phyloP scores from a whole-genome alignment of 2,329 filamentous ascomycete species.

The Beauveria sp. region DNA sequence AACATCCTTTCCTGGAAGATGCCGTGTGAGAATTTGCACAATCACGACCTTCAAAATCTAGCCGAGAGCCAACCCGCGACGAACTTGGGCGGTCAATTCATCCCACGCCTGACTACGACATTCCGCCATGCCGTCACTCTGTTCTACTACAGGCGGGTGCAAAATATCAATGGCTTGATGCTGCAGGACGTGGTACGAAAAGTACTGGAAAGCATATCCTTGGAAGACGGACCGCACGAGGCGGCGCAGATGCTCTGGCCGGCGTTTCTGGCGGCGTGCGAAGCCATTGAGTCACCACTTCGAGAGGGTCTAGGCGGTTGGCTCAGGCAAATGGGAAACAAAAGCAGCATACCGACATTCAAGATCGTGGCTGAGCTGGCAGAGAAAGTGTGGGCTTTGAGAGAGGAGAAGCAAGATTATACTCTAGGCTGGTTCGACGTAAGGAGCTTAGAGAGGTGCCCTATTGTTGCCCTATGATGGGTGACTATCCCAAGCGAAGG shows the following conservation, averaged over 20 bases:
- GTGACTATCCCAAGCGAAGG: not conserved
- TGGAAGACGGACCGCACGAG: not conserved
- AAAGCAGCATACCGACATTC: not conserved
- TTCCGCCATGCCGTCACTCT: slow-evolving; percentile 1
- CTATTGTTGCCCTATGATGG: not conserved
- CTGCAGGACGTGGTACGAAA: not conserved
- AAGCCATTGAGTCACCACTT: not conserved
- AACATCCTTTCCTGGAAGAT: not conserved
- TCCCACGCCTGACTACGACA: not conserved
- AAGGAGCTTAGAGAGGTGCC: not conserved
- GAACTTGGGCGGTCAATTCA: not conserved
- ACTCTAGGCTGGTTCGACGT: slow-evolving; percentile 3
- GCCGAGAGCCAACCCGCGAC: not conserved
- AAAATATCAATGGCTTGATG: slow-evolving; percentile 7
- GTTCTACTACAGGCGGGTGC: slow-evolving; percentile 4
- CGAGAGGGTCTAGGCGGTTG: not conserved
- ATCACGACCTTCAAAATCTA: no score
- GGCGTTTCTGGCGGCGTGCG: not conserved
- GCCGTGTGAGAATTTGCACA: not conserved
- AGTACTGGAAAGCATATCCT: not conserved
- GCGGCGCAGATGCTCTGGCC: not conserved
- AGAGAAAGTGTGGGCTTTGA: not conserved
- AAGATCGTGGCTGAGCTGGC: not conserved
- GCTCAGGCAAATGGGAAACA: not conserved
- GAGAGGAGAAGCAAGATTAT: slow-evolving; percentile 1